Conservation (phyloP, 2,329 filamentous ascomycete genomes). For the Aureobasidium melanogenum region DNA sequence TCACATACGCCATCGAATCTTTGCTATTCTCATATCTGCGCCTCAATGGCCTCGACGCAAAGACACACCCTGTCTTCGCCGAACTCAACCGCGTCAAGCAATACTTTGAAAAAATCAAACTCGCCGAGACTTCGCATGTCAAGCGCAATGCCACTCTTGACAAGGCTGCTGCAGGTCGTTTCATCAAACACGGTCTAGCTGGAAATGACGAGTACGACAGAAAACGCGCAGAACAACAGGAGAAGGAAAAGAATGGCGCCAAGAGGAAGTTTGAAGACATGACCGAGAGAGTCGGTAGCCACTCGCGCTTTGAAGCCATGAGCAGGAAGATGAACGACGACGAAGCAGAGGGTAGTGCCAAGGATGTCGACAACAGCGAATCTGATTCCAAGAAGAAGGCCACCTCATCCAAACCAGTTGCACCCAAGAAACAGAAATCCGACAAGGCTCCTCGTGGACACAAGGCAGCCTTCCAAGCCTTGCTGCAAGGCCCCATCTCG, state of each 20-base stretch:
- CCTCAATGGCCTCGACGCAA: slow-evolving; percentile 71
- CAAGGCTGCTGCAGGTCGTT: slow-evolving; percentile 67
- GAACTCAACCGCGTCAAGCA: slow-evolving; percentile 81
- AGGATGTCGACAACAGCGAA: slow-evolving; percentile 9
- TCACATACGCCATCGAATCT: slow-evolving; percentile 84
- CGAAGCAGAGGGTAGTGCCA: slow-evolving; percentile 16
- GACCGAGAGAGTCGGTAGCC: slow-evolving; percentile 21
- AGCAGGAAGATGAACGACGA: slow-evolving; percentile 26
- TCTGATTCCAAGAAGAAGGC: slow-evolving; percentile 9
- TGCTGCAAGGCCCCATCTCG: slow-evolving; percentile 20
- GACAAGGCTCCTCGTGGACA: slow-evolving; percentile 7
- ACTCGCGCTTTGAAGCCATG: slow-evolving; percentile 25
- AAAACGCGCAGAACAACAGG: slow-evolving; percentile 29
- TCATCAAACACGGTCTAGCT: slow-evolving; percentile 71
- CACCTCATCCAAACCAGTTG: not conserved
- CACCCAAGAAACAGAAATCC: slow-evolving; percentile 14
- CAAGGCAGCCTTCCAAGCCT: slow-evolving; percentile 18
- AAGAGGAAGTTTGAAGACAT: slow-evolving; percentile 29
- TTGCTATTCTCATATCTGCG: slow-evolving; percentile 76
- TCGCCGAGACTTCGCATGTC: slow-evolving; percentile 54
- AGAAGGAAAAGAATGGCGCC: slow-evolving; percentile 27
- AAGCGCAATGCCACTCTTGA: slow-evolving; percentile 54
- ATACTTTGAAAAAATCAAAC: slow-evolving; percentile 88
- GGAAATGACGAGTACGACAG: slow-evolving; percentile 39
- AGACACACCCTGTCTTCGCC: slow-evolving; percentile 71